phyloP scores from a whole-genome alignment of 352 stramenopile genomes.

The Globisporangium splendens region DNA sequence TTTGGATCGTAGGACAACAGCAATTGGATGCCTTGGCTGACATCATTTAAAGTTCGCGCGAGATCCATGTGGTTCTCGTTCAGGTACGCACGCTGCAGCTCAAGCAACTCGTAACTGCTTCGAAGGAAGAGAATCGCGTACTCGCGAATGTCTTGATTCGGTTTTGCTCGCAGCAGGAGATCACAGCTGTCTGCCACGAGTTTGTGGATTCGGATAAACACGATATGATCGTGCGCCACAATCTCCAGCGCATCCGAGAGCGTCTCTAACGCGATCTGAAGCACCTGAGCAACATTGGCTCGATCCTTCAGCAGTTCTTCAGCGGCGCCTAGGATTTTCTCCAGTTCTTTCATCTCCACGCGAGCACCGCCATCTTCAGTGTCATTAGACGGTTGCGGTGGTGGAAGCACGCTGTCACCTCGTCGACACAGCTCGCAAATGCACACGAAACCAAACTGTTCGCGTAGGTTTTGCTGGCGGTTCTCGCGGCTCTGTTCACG shows the following conservation, averaged over 20 bases:
- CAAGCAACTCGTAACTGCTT: constrained; percentile 82
- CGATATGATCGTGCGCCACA: constrained; percentile 79
- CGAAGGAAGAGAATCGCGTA: constrained; percentile 86
- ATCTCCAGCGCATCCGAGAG: constrained; percentile 82
- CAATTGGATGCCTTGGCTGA: constrained; percentile 89
- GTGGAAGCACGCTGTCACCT: constrained; percentile 62
- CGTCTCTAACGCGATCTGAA: constrained; percentile 71
- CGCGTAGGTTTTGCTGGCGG: constrained; percentile 73
- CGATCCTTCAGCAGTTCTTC: constrained; percentile 63
- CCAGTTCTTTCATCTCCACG: constrained; percentile 47
- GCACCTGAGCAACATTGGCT: constrained; percentile 40
- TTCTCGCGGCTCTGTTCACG: constrained; percentile 84
- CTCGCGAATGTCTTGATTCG: constrained; percentile 65
- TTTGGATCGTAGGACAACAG: constrained; percentile 85
- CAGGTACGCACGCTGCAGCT: constrained; percentile 81
- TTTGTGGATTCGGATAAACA: constrained; percentile 89
- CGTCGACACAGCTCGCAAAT: constrained; percentile 58
- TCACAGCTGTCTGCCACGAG: constrained; percentile 91
- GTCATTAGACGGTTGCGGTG: constrained; percentile 18
- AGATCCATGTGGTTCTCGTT: constrained; percentile 91
- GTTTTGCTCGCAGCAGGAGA: constrained; percentile 61
- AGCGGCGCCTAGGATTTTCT: constrained; percentile 52
- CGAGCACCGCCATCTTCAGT: constrained; percentile 11
- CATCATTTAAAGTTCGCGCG: constrained; percentile 88
- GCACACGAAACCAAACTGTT: constrained; percentile 92